Evolutionary conservation across 2,329 filamentous ascomycete genomes (phyloP), one percentile per base, ranked within the genome.

Genomic region (Sordariomycetes sp.): DNA sequence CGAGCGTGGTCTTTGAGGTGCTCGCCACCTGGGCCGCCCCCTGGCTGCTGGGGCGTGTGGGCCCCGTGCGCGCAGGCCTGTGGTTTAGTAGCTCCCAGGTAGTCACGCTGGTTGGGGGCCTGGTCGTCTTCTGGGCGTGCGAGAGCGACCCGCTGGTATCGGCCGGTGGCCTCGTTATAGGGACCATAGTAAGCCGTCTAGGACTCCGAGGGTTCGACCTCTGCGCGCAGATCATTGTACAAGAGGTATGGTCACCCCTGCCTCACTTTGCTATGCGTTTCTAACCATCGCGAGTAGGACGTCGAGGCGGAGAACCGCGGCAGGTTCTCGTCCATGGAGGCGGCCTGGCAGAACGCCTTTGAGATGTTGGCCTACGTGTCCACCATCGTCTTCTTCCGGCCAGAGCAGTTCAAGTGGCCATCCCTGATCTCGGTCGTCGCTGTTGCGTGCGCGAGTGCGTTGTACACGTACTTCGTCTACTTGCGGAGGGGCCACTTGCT

Each of bases 71-170:
- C n/a, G 77, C 80, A 0, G 88, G 87, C 0, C 74, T 90, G 3
- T 91, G 88, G 88, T 83, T 82, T 61, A 66, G 86, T 11, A 84
- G 79, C 58, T 88, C 84, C 80, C 86, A 90, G 65, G 73, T 86
- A n/a, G 59, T 73, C 2, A 83, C 78, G 62, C 70, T 85, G 4
- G 72, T 72, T 1, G 72, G 67, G 0, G 80, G 75, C 0, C 68
- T 77, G 3, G 63, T 66, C 2, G 67, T 74, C 20, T 81, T 80
- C 63, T 73, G 73, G n/a, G 34, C 14, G 11, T 20, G 12, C 24
- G 50, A 43, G 61, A 55, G 18, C 18, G n/a, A 37, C n/a, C 32
- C 35, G 3, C n/a, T 52, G 2, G 46, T 11, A 64, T 62, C 55
- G 65, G 62, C 1, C 63, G 65, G 12, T 10, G 48, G 25, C 5